Conservation (phyloP, 2,329 filamentous ascomycete genomes). For the Colletotrichum sp. region DNA sequence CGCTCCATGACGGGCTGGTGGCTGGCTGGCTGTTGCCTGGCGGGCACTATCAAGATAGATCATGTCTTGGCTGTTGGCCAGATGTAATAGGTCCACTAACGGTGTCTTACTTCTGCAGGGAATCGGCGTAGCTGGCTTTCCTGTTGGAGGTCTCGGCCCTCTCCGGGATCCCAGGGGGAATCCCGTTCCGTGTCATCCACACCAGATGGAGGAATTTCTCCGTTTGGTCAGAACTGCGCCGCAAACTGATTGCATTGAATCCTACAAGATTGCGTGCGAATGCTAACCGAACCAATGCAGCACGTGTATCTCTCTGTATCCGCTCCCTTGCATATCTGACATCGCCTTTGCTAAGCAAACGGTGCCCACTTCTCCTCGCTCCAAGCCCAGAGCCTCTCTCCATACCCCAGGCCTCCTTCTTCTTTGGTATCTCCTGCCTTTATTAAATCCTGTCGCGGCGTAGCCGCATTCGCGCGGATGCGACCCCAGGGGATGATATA, state of each 20-base stretch:
- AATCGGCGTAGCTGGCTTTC: neutral
- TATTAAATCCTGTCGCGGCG: neutral
- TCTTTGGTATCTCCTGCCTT: neutral
- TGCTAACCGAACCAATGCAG: neutral
- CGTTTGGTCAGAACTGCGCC: neutral
- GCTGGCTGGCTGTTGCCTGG: neutral
- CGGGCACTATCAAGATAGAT: neutral
- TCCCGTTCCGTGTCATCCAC: neutral
- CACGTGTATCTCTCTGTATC: neutral
- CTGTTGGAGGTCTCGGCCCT: neutral
- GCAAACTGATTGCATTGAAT: neutral
- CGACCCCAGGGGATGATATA: conserved; percentile 35
- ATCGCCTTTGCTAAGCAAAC: neutral
- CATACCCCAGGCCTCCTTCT: neutral
- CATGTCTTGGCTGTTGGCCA: neutral
- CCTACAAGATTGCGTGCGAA: neutral
- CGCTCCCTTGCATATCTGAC: neutral
- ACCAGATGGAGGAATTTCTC: neutral
- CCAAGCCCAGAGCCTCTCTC: neutral
- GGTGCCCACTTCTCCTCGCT: neutral
- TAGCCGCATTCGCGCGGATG: conserved; percentile 13
- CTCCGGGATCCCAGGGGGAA: neutral
- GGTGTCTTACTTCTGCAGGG: neutral
- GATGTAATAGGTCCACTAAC: neutral
- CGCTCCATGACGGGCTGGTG: neutral